phyloP scores from a whole-genome alignment of 2,329 filamentous ascomycete genomes.

The Apiospora marii region DNA sequence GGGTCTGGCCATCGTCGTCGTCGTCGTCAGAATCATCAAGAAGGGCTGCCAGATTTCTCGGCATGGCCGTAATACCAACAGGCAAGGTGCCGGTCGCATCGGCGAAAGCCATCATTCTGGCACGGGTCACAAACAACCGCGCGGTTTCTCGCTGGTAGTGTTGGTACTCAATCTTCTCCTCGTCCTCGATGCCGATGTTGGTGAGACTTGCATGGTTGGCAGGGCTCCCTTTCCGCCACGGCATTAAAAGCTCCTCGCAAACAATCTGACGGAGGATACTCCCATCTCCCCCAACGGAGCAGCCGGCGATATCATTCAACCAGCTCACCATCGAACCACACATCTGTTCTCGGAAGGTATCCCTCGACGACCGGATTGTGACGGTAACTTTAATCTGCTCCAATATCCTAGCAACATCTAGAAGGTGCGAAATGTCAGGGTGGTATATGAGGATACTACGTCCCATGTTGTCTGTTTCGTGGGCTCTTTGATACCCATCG shows the following conservation, averaged over 20 bases:
- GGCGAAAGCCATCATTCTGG: slow-evolving; percentile 30
- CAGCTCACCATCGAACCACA: slow-evolving; percentile 97
- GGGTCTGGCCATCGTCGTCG: slow-evolving; percentile 51
- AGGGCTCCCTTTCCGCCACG: slow-evolving; percentile 86
- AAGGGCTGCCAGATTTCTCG: slow-evolving; percentile 22
- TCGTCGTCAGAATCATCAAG: slow-evolving; percentile 44
- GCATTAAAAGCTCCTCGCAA: slow-evolving; percentile 88
- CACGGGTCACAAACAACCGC: slow-evolving; percentile 46
- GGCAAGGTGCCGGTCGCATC: slow-evolving; percentile 24
- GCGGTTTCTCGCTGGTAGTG: slow-evolving; percentile 42
- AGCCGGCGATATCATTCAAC: slow-evolving; percentile 91
- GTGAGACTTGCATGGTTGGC: slow-evolving; percentile 82
- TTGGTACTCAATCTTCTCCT: slow-evolving; percentile 68
- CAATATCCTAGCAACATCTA: slow-evolving; percentile 83
- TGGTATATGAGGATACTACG: slow-evolving; percentile 84
- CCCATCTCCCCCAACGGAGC: slow-evolving; percentile 81
- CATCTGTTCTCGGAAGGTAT: slow-evolving; percentile 98
- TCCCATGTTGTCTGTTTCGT: slow-evolving; percentile 89
- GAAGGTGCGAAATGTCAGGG: slow-evolving; percentile 73
- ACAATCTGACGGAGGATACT: slow-evolving; percentile 81
- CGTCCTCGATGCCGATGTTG: slow-evolving; percentile 81
- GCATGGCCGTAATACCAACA: slow-evolving; percentile 18
- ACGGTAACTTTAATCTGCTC: slow-evolving; percentile 97
- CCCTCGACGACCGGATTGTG: slow-evolving; percentile 89
- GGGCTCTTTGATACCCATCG: slow-evolving; percentile 77